Evolutionary conservation across 1,284 basidiomycete genomes (phyloP).

Genomic region (Melampsora abietis-canadensis): DNA sequence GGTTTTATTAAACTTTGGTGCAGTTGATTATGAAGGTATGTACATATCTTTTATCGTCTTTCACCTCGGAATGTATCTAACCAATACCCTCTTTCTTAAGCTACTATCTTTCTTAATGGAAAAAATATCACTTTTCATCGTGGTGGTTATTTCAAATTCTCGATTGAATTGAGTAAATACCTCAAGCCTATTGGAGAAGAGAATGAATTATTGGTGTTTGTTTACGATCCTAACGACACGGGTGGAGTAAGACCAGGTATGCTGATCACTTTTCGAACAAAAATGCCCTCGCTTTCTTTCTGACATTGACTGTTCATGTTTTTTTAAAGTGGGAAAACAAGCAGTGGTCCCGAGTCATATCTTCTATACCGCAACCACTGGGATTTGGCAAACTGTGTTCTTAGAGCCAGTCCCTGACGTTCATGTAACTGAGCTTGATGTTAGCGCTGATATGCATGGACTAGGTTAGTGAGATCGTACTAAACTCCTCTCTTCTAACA

Average conservation of each 20-base stretch:
- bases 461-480: constrained; percentile 12
- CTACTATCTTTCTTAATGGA: constrained; percentile 44
- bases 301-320: too few species aligned
- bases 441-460: constrained; percentile 22
- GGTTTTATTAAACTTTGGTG: constrained; percentile 34
- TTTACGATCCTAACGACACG: constrained; percentile 42
- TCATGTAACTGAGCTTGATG: constrained; percentile 11
- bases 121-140: constrained; percentile 38
- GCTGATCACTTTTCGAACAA: background rate
- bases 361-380: constrained; percentile 41
- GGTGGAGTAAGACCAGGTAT: constrained; percentile 18
- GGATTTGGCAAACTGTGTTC: constrained; percentile 44
- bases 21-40: constrained; percentile 41
- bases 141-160: constrained; percentile 44
- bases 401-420: constrained; percentile 39
- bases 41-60: background rate
- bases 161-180: constrained; percentile 32
- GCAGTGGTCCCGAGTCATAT: constrained; percentile 12
- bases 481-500: background rate
- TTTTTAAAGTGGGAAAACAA: constrained; percentile 32
- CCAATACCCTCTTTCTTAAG: background rate
- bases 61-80: background rate
- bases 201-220: constrained; percentile 44
- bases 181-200: constrained; percentile 19
- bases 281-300: too few species aligned